phyloP scores from a whole-genome alignment of 306 rosid genomes.

The Begonia loranthoides region DNA sequence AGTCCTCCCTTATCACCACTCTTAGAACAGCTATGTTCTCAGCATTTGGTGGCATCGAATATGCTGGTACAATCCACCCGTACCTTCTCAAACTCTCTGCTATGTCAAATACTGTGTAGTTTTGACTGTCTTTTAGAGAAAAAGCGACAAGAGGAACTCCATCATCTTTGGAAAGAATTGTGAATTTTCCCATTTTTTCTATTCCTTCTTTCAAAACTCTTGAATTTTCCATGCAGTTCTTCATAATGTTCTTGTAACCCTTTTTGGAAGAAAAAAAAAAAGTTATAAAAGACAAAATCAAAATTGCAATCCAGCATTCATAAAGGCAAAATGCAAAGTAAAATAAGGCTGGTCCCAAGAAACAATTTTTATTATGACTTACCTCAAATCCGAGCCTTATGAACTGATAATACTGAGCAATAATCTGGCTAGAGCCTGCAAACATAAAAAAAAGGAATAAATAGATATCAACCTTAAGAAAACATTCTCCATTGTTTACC shows the following conservation, averaged over 20 bases:
- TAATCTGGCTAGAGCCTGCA: constrained; percentile 86
- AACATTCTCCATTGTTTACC: no score
- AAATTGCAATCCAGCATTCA: not conserved
- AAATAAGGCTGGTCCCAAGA: not conserved
- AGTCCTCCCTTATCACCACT: constrained; percentile 84
- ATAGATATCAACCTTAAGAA: no score
- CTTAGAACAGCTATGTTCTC: constrained; percentile 57
- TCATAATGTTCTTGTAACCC: constrained; percentile 77
- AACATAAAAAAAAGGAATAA: not conserved
- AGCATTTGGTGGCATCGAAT: constrained; percentile 69
- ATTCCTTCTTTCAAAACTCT: constrained; percentile 47
- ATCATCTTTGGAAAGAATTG: constrained; percentile 55
- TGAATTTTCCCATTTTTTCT: constrained; percentile 42
- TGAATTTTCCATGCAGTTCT: constrained; percentile 54
- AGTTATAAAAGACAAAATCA: constrained; percentile 3
- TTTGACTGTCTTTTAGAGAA: constrained; percentile 62
- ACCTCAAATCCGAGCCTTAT: constrained; percentile 83
- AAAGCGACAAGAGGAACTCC: constrained; percentile 84
- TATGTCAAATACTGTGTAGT: constrained; percentile 63
- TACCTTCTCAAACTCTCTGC: constrained; percentile 49
- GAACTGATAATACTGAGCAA: constrained; percentile 80
- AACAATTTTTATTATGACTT: not conserved
- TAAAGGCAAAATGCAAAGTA: no score
- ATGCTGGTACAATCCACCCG: constrained; percentile 92
- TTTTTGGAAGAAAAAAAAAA: constrained; percentile 6